These are phyloP conservation scores for Apiospora malaysiana DNA, from an alignment of 2,329 filamentous ascomycete species.

Conservation along the genomic window DNA sequence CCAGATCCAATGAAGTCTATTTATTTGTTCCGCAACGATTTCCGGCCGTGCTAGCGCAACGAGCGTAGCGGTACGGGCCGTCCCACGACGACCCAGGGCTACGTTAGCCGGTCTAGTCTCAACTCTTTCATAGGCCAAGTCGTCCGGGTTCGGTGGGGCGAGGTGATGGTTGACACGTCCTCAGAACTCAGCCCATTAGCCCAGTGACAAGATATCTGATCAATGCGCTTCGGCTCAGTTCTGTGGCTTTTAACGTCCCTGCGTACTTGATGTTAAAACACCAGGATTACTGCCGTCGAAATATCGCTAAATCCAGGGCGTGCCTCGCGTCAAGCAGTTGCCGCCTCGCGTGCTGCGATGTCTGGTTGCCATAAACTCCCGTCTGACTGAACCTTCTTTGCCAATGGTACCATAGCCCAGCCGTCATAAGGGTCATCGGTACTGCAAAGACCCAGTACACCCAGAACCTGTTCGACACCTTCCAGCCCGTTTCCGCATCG, in stretches of 20 bases:
- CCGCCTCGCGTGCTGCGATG: too few relatives aligned
- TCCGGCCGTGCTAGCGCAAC: not conserved
- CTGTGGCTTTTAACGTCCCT: too few relatives aligned
- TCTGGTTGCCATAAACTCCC: not conserved
- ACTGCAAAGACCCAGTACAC: slow-evolving; percentile 40
- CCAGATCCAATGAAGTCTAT: not conserved
- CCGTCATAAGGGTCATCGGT: slow-evolving; percentile 29
- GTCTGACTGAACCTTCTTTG: not conserved
- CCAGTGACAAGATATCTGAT: too few relatives aligned
- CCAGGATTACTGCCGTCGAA: too few relatives aligned
- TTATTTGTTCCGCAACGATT: not conserved
- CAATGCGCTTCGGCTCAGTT: too few relatives aligned
- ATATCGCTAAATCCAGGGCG: too few relatives aligned
- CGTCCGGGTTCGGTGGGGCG: too few relatives aligned
- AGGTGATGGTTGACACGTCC: not conserved
- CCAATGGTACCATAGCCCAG: not conserved
- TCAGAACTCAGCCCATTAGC: too few relatives aligned
- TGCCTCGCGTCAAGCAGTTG: too few relatives aligned
- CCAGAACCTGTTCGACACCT: too few relatives aligned
- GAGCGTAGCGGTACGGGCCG: not conserved
- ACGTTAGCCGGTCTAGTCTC: not conserved
- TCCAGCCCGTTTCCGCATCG: too few relatives aligned
- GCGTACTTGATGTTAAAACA: too few relatives aligned
- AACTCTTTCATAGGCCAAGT: not conserved
- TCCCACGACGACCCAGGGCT: not conserved